Percentiles rank a stretch among this genome's conserved stretches.
Evolutionary conservation across 2,329 filamentous ascomycete genomes (phyloP).

Genomic region (Diaporthe eres): DNA sequence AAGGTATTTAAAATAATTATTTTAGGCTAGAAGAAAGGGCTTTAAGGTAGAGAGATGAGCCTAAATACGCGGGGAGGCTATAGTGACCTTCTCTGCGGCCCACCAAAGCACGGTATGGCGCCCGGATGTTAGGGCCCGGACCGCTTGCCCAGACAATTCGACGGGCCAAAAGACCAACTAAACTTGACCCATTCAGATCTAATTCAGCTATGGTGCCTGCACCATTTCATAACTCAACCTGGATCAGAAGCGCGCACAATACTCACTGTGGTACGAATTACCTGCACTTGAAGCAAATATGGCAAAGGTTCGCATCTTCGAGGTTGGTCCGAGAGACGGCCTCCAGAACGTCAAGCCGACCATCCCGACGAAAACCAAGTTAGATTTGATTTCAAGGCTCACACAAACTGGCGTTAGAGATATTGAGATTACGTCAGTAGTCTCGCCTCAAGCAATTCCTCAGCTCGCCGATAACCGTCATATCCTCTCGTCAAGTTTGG

Average conservation of each 20-base stretch:
- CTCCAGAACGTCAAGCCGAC: slow-evolving; percentile 76
- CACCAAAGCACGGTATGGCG: no score
- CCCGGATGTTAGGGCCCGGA: not conserved
- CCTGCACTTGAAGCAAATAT: not conserved
- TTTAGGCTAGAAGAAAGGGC: no score
- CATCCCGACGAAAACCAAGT: slow-evolving; percentile 72
- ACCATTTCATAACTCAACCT: not conserved
- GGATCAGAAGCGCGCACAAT: not conserved
- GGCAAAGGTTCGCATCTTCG: slow-evolving; percentile 64
- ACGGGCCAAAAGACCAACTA: not conserved
- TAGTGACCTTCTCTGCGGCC: no score
- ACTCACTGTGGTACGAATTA: not conserved
- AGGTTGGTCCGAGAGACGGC: slow-evolving; percentile 79
- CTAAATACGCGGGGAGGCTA: no score
- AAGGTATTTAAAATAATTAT: no score
- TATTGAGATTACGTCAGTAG: slow-evolving; percentile 78
- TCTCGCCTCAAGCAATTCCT: slow-evolving; percentile 76
- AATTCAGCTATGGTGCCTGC: not conserved
- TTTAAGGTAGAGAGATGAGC: no score
- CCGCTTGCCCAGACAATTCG: not conserved
- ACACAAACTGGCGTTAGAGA: slow-evolving; percentile 68
- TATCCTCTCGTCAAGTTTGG: slow-evolving; percentile 54
- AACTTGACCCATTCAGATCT: no score
- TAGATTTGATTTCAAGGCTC: slow-evolving; percentile 72
- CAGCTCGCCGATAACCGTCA: slow-evolving; percentile 72